Percentiles rank a stretch among this genome's conserved stretches.
Evolutionary conservation across 1,284 basidiomycete genomes (phyloP).

Genomic region (Sanghuangporus sanghuang): DNA sequence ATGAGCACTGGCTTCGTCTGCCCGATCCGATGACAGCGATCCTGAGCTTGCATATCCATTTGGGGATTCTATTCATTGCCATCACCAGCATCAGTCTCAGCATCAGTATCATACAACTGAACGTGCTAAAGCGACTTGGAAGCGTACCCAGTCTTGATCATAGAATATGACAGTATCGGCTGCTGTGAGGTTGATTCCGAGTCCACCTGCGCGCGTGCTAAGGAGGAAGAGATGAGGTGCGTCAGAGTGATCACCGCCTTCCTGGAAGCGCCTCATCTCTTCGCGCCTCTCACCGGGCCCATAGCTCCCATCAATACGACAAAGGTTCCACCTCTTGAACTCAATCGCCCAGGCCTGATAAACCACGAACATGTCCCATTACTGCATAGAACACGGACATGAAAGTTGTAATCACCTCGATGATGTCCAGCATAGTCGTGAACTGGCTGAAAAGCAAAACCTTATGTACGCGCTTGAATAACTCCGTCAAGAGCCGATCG

Average conservation of each 20-base stretch:
- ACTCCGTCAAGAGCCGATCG: conserved; percentile 78
- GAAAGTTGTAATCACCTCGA: conserved; percentile 56
- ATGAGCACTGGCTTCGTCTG: conserved; percentile 87
- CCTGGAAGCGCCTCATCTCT: conserved; percentile 85
- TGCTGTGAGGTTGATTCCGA: conserved; percentile 89
- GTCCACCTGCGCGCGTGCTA: conserved; percentile 88
- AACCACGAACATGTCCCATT: not conserved
- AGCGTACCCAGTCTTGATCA: conserved; percentile 87
- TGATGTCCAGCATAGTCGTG: conserved; percentile 93
- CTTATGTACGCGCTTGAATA: conserved; percentile 84
- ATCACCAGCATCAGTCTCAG: conserved; percentile 14
- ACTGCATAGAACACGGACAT: conserved; percentile 2
- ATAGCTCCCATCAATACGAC: conserved; percentile 88
- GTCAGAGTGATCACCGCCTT: conserved; percentile 55
- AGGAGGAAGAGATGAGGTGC: conserved; percentile 84
- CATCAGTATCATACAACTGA: not conserved
- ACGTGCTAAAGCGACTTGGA: not conserved
- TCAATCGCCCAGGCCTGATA: conserved; percentile 79
- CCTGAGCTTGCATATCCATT: conserved; percentile 95
- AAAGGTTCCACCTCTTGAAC: conserved; percentile 77
- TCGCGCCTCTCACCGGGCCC: conserved; percentile 73
- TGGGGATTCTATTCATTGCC: conserved; percentile 71
- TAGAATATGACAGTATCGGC: conserved; percentile 96
- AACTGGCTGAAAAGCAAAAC: conserved; percentile 95
- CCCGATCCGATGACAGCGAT: conserved; percentile 93